phyloP scores from a whole-genome alignment of 1,284 basidiomycete genomes.

The Kalmanozyma brasiliensis region DNA sequence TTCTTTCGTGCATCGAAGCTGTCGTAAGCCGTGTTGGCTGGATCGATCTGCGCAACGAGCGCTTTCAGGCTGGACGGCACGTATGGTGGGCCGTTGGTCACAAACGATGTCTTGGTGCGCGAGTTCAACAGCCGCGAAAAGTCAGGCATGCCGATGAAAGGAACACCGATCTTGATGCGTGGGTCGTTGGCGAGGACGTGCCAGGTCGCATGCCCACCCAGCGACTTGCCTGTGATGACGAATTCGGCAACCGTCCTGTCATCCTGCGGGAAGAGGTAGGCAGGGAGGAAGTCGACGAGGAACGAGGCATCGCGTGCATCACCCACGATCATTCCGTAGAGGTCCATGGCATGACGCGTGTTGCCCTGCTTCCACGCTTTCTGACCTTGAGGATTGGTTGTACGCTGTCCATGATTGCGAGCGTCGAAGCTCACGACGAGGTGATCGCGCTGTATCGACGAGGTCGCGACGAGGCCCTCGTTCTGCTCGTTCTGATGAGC shows the following conservation, averaged over 20 bases:
- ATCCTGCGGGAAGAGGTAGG: slow-evolving; percentile 79
- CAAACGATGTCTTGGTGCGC: slow-evolving; percentile 55
- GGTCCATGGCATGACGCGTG: slow-evolving; percentile 63
- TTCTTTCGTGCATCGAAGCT: slow-evolving; percentile 36
- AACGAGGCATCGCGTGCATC: slow-evolving; percentile 81
- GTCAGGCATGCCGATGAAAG: slow-evolving; percentile 81
- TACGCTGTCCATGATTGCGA: slow-evolving; percentile 68
- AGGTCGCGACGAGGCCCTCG: slow-evolving; percentile 17
- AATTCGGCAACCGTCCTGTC: slow-evolving; percentile 77
- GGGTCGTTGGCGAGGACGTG: slow-evolving; percentile 75
- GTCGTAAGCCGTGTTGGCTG: slow-evolving; percentile 49
- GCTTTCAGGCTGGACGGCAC: slow-evolving; percentile 57
- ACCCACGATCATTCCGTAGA: slow-evolving; percentile 71
- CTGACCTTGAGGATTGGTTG: slow-evolving; percentile 60
- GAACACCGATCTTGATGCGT: slow-evolving; percentile 77
- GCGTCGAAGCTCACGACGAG: slow-evolving; percentile 68
- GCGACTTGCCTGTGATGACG: slow-evolving; percentile 76
- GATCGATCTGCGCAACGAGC: slow-evolving; percentile 57
- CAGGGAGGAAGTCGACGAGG: slow-evolving; percentile 81
- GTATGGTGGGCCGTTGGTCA: slow-evolving; percentile 57
- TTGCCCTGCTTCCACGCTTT: slow-evolving; percentile 67
- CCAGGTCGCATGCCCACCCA: slow-evolving; percentile 84
- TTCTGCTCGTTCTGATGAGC: slow-evolving; percentile 15
- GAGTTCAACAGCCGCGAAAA: slow-evolving; percentile 69
- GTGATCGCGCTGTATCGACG: slow-evolving; percentile 51